Percentiles rank a stretch among this genome's conserved stretches.
Evolutionary conservation across 78 protist species (phyloP).

Genomic region (Cavenderia fasciculata): DNA sequence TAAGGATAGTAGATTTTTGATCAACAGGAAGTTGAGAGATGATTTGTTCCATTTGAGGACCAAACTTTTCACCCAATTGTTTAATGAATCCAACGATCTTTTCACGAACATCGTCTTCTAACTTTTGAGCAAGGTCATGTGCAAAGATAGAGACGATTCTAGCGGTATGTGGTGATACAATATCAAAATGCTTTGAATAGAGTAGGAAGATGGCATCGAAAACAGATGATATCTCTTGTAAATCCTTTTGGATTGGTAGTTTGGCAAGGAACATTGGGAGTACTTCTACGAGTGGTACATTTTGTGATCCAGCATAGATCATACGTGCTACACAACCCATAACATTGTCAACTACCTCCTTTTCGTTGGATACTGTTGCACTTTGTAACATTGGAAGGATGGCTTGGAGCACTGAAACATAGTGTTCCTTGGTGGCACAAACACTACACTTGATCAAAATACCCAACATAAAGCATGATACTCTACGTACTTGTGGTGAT

Average conservation of each 20-base stretch:
- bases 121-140: not conserved
- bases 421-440: conserved; percentile 23
- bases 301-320: conserved; percentile 1
- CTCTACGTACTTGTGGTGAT: conserved; percentile 26
- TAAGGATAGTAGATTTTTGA: too few relatives aligned
- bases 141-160: not conserved
- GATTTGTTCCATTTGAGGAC: conserved; percentile 28
- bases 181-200: not conserved
- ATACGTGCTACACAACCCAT: conserved; percentile 68
- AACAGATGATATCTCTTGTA: conserved; percentile 40
- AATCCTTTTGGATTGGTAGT: conserved; percentile 57
- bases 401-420: not conserved
- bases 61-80: not conserved
- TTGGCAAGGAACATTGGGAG: conserved; percentile 6
- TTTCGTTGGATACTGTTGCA: not conserved
- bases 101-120: not conserved
- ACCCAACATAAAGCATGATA: conserved; percentile 42
- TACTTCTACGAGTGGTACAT: conserved; percentile 21
- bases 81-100: not conserved
- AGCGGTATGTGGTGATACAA: conserved; percentile 18
- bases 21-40: conserved; percentile 7
- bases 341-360: conserved; percentile 39
- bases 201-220: conserved; percentile 8
- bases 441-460: conserved; percentile 6
- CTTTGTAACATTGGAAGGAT: conserved; percentile 15